A percentile compares a stretch with the other conserved stretches of the same genome.
These are phyloP conservation scores for Acanthamoeba royreba DNA, from an alignment of 208 protist species.

Conservation along the genomic window DNA sequence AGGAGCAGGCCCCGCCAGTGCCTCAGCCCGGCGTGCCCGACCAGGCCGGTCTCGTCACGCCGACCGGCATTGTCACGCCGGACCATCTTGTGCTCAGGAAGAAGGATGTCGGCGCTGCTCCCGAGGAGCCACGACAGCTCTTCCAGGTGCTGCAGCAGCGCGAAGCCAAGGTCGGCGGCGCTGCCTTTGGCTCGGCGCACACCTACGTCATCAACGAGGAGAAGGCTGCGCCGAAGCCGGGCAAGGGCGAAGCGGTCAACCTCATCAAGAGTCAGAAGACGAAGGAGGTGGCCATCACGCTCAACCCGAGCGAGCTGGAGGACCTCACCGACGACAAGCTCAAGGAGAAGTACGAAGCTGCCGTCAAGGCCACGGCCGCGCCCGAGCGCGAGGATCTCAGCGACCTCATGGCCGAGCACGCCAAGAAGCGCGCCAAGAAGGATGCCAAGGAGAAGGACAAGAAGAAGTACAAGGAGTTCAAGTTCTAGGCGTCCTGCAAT, in stretches of 20 bases:
- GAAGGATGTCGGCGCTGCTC: not conserved
- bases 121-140: slow-evolving; percentile 56
- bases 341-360: slow-evolving; percentile 64
- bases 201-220: slow-evolving; percentile 44
- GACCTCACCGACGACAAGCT: slow-evolving; percentile 47
- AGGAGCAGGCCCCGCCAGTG: not conserved
- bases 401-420: slow-evolving; percentile 58
- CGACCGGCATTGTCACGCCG: slow-evolving; percentile 74
- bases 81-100: slow-evolving; percentile 75
- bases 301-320: slow-evolving; percentile 65
- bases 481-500: slow-evolving; percentile 60
- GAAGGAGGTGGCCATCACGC: slow-evolving; percentile 53
- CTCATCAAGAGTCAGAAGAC: slow-evolving; percentile 55
- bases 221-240: not conserved
- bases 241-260: slow-evolving; percentile 31
- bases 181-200: slow-evolving; percentile 56
- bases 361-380: not conserved
- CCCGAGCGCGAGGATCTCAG: slow-evolving; percentile 53
- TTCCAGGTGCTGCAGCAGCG: slow-evolving; percentile 73
- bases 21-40: not conserved
- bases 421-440: slow-evolving; percentile 51
- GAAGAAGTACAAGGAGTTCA: slow-evolving; percentile 74
- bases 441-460: slow-evolving; percentile 31
- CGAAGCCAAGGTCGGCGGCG: slow-evolving; percentile 18
- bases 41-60: slow-evolving; percentile 36